These are phyloP conservation scores for Aegilops speltoides DNA, from an alignment of 176 grass and related monocot species.

Conservation along the genomic window DNA sequence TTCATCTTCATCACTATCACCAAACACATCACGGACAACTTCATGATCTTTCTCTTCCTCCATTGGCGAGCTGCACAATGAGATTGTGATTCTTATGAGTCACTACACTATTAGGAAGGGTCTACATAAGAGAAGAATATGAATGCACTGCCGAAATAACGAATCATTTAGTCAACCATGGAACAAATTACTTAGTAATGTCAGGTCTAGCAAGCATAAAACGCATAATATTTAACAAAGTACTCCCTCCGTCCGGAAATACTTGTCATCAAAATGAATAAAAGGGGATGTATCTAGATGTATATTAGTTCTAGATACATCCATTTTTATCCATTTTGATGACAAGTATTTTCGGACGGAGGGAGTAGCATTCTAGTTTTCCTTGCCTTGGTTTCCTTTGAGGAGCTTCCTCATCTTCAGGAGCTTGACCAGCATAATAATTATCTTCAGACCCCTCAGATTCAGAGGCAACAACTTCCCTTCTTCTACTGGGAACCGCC, in stretches of 20 bases:
- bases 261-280: too few relatives aligned
- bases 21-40: constrained; percentile 93
- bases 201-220: constrained; percentile 11
- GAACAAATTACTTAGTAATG: background rate
- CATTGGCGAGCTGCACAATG: constrained; percentile 37
- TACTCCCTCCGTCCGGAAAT: too few relatives aligned
- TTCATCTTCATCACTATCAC: constrained; percentile 96
- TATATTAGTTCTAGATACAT: too few relatives aligned
- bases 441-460: constrained; percentile 87
- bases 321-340: too few relatives aligned
- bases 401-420: constrained; percentile 54
- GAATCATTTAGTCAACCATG: background rate
- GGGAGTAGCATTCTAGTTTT: background rate
- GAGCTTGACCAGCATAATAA: constrained; percentile 54
- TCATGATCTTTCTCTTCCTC: constrained; percentile 67
- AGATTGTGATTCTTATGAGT: constrained; percentile 21
- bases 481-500: constrained; percentile 71
- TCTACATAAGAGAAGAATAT: constrained; percentile 1
- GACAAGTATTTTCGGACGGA: too few relatives aligned
- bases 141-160: constrained; percentile 12
- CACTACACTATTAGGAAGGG: constrained; percentile 8
- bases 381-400: constrained; percentile 61
- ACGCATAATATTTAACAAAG: constrained; percentile 19
- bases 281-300: too few relatives aligned
- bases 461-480: constrained; percentile 67